Conservation (phyloP, 2,329 filamentous ascomycete species). For the Aureobasidium sp. region DNA sequence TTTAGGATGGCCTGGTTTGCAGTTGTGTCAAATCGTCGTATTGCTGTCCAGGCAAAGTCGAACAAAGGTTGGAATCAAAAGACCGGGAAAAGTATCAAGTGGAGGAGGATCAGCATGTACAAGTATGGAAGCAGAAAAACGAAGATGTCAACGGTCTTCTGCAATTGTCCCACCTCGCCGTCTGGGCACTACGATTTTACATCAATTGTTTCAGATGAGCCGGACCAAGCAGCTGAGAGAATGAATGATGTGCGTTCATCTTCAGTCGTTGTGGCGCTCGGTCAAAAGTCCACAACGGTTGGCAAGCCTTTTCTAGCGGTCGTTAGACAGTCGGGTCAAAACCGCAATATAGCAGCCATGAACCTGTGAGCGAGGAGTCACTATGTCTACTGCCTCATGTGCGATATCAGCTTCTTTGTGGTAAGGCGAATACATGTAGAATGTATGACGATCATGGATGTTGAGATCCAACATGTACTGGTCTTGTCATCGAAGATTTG, state of each 20-base stretch:
- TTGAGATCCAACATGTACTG: background rate
- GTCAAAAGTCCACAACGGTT: background rate
- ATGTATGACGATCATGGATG: background rate
- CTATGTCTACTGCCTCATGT: background rate
- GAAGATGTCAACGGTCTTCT: slow-evolving; percentile 9
- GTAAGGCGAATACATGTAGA: background rate
- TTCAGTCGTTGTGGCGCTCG: background rate
- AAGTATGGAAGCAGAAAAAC: slow-evolving; percentile 5
- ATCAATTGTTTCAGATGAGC: slow-evolving; percentile 10
- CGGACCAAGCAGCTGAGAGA: background rate
- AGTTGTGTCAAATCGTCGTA: background rate
- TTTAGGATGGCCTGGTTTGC: background rate
- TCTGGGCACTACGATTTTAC: background rate
- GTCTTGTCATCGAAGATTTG: background rate
- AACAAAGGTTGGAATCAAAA: background rate
- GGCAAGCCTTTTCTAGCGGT: slow-evolving; percentile 2
- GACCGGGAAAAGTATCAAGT: background rate
- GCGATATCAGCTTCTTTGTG: background rate
- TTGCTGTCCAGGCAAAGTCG: background rate
- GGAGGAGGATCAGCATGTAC: background rate
- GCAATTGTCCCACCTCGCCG: background rate
- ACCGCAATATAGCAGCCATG: background rate
- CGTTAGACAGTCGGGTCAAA: background rate
- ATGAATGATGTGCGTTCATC: background rate
- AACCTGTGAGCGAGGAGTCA: background rate